These are phyloP conservation scores for Lodderomyces pseudojiufengensis DNA, from an alignment of 1,139 yeast species.

Conservation along the genomic window DNA sequence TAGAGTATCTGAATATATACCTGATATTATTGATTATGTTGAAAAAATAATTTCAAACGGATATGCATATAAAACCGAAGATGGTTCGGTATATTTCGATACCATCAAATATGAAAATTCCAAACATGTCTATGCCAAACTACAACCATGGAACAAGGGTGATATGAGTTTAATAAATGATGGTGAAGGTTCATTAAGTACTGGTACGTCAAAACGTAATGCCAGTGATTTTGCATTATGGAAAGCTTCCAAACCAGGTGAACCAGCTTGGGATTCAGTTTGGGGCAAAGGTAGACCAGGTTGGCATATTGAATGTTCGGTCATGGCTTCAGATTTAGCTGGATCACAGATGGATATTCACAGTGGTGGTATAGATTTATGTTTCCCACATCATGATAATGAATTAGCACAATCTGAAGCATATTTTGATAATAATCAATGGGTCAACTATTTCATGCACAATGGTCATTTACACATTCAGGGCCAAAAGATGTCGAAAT, in stretches of 20 bases:
- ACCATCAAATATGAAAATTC: slow-evolving; percentile 75
- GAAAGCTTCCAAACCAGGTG: slow-evolving; percentile 97
- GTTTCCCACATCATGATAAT: slow-evolving; percentile 99
- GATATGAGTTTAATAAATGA: slow-evolving; percentile 81
- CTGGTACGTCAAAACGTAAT: slow-evolving; percentile 58
- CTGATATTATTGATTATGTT: slow-evolving; percentile 82
- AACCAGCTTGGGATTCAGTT: slow-evolving; percentile 91
- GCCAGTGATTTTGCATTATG: slow-evolving; percentile 92
- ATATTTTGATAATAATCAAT: slow-evolving; percentile 79
- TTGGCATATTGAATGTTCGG: slow-evolving; percentile 99
- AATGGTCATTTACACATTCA: slow-evolving; percentile 97
- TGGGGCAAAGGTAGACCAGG: slow-evolving; percentile 99
- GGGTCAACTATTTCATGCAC: slow-evolving; percentile 96
- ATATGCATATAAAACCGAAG: slow-evolving; percentile 75
- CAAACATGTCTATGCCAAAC: slow-evolving; percentile 83
- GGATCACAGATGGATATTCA: slow-evolving; percentile 90
- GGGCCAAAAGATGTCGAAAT: slow-evolving; percentile 97
- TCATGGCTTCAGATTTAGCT: slow-evolving; percentile 90
- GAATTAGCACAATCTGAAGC: slow-evolving; percentile 98
- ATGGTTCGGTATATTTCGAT: slow-evolving; percentile 95
- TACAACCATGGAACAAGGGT: slow-evolving; percentile 98
- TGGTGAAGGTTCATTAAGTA: slow-evolving; percentile 87
- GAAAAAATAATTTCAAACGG: slow-evolving; percentile 72
- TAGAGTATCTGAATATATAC: slow-evolving; percentile 94
- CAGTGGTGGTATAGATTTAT: slow-evolving; percentile 95